A percentile compares a stretch with the other conserved stretches of the same genome.
phyloP scores from a whole-genome alignment of 1,284 basidiomycete species.

The Sanghuangporus weigelae region DNA sequence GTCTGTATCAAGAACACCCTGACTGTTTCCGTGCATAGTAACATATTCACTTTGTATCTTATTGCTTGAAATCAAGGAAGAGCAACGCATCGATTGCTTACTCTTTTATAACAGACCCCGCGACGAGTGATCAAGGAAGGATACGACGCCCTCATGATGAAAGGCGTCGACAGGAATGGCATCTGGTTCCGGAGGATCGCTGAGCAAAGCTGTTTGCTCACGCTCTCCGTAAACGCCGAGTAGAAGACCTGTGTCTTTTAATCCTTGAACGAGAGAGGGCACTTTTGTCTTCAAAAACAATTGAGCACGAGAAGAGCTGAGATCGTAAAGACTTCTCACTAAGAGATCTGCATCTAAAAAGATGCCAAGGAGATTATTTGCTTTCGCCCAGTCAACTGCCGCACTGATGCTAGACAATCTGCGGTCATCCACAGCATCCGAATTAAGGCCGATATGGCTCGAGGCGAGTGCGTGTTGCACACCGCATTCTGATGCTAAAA shows the following conservation, averaged over 20 bases:
- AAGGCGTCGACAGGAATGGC: slow-evolving; percentile 59
- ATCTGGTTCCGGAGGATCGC: slow-evolving; percentile 38
- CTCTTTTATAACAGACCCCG: slow-evolving; percentile 30
- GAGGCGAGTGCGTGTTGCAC: slow-evolving; percentile 39
- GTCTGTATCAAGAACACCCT: neutral
- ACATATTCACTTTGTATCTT: slow-evolving; percentile 3
- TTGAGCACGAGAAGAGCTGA: slow-evolving; percentile 6
- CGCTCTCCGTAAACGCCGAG: slow-evolving; percentile 72
- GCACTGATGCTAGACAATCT: slow-evolving; percentile 75
- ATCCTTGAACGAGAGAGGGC: slow-evolving; percentile 79
- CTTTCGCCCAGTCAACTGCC: slow-evolving; percentile 91
- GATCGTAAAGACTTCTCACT: slow-evolving; percentile 39
- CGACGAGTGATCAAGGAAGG: slow-evolving; percentile 57
- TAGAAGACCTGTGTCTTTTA: slow-evolving; percentile 85
- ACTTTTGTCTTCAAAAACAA: slow-evolving; percentile 41
- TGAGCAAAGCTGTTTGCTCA: slow-evolving; percentile 39
- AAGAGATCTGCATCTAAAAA: slow-evolving; percentile 87
- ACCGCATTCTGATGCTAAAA: slow-evolving; percentile 88
- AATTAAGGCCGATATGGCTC: slow-evolving; percentile 37
- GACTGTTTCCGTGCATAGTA: neutral
- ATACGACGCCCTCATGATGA: slow-evolving; percentile 54
- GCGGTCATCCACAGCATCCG: slow-evolving; percentile 45
- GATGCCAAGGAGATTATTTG: slow-evolving; percentile 91
- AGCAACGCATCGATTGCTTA: neutral
- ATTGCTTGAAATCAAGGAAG: neutral